Base-by-base conservation (phyloP, 495 filamentous ascomycete species). In the Podospora appendiculata region DNA sequence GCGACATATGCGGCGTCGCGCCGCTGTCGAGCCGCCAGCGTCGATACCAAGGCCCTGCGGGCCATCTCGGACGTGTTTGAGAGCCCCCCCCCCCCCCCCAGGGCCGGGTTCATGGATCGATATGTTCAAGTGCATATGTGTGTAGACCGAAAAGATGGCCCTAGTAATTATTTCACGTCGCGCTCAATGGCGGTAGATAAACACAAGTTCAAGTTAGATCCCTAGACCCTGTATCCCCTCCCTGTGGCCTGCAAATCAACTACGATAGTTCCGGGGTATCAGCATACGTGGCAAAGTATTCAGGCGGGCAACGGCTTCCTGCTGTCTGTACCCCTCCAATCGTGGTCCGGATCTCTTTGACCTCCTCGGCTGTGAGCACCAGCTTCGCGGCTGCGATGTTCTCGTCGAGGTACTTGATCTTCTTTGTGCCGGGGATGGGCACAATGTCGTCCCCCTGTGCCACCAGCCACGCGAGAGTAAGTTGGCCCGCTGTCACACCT, bases 361-460 rank as follows among this genome's bases (percentile, higher is more conserved):
- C 66, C 46, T 84, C 80, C 33, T 72, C 68, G 0, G 57, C 58
- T 0, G 62, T 73, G 25, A 85, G 48, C 1, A 47, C 36, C 4
- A 83, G 58, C 6, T 75, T 38, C 8, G 77, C 18, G 4, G 79
- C 72, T 3, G 56, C 75, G 8, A 72, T 44, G 58, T 84, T 86
- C 63, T 84, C 74, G 54, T 81, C 78, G n/a, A 84, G 56, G 36
- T 80, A 76, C 50, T 71, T 73, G 43, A 76, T 65, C 52, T 66
- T 75, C 63, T 73, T 84, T 6, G 81, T 84, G 4, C 83, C 82
- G 6, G 76, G 78, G 42, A 79, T 78, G 9, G 75, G 70, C 46
- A 80, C 63, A 56, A 82, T 69, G 45, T 81, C 76, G 2, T 73
- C 69, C 6, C 79, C 80, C 61, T 84, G 80, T 8, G 72, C 71